Base-by-base conservation (phyloP, 257 asterid genomes). In the Solanum sejunctum region DNA sequence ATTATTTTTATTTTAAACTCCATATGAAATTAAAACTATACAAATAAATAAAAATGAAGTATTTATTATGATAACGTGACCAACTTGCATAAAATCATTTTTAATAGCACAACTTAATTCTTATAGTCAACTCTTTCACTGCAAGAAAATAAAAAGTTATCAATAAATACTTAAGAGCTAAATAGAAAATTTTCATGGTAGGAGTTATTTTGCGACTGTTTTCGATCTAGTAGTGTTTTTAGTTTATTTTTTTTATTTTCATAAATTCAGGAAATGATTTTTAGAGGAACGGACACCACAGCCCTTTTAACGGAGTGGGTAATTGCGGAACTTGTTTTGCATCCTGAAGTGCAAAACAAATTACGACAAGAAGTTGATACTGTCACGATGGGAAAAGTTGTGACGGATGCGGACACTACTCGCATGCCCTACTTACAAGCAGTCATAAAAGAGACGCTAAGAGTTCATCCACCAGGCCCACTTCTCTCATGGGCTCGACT, bases 391-490 rank as follows among this genome's bases (percentile, higher is more conserved):
- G 28, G 15, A 20, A 39, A 11, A 73, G 43, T 11, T 20, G 49
- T 87, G 64, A 84, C 87, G 1, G 88, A 92, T 8, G 69, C 88
- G 4, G 89, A 84, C 61, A 66, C 85, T 51, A 18, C 85, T 23
- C 84, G 63, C 6, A 67, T 89, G 23, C 84, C 90, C 32, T 92
- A 91, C 85, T 88, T 92, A 8, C 87, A 87, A 9, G 92, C 93
- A 0, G 88, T 91, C 66, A 84, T 92, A 16, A 92, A 89, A 60
- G 95, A 92, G 78, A 87, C 92, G 0, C 80, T 91, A 7, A 89
- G 95, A 2, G 78, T 91, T 28, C 93, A 92, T 84, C 95, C 95
- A 8, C 93, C 93, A 0, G 93, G 95, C 0, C 95, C 95, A 51
- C 92, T 91, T 58, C 85, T 92, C 1, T 86, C 93, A 0, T 92